These are phyloP conservation scores for Hanseniaspora uvarum DNA, from an alignment of 1,139 yeast species.

Conservation along the genomic window DNA sequence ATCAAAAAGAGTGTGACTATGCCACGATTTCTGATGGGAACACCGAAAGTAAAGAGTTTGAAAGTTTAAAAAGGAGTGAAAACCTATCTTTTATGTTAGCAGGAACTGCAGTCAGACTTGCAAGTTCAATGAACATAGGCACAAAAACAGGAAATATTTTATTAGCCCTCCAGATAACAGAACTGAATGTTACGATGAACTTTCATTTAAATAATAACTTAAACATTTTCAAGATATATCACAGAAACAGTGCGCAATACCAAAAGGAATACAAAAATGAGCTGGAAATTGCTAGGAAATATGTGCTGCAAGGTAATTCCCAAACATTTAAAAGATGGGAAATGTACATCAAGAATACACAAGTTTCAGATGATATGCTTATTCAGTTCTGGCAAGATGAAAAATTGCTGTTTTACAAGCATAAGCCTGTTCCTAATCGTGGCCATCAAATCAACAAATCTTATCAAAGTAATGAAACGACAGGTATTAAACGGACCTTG, in stretches of 20 bases:
- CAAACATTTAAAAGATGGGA: constrained; percentile 25
- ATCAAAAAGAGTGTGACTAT: constrained; percentile 79
- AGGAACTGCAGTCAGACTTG: constrained; percentile 75
- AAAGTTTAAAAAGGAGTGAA: constrained; percentile 77
- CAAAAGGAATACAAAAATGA: constrained; percentile 13
- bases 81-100: constrained; percentile 91
- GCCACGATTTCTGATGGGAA: constrained; percentile 47
- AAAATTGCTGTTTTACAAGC: constrained; percentile 25
- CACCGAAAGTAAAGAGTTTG: constrained; percentile 58
- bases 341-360: constrained; percentile 19
- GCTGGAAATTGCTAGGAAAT: constrained; percentile 12
- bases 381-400: constrained; percentile 30
- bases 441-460: not conserved
- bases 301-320: constrained; percentile 12
- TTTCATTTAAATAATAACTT: constrained; percentile 60
- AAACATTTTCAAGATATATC: constrained; percentile 10
- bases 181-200: constrained; percentile 64
- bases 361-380: constrained; percentile 28
- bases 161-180: constrained; percentile 76
- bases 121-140: constrained; percentile 77
- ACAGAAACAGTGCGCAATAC: constrained; percentile 5
- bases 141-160: constrained; percentile 64
- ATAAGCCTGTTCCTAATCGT: constrained; percentile 9
- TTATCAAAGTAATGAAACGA: not conserved
- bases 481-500: constrained; percentile 18